phyloP scores from a whole-genome alignment of 2,329 filamentous ascomycete genomes.

The Xylaria sp. region DNA sequence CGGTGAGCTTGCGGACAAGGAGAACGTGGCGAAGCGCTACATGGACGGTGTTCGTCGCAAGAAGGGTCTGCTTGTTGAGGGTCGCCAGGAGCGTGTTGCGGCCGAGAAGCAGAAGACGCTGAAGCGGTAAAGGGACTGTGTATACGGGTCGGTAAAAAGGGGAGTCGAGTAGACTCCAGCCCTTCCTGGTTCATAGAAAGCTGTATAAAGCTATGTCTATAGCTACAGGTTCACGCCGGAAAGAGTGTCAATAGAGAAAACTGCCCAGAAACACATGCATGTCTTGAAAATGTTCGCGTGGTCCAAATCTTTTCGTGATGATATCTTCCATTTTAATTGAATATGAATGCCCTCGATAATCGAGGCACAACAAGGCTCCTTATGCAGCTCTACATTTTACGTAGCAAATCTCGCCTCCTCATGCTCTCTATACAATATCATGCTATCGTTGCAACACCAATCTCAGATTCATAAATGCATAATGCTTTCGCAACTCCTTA shows the following conservation, averaged over 20 bases:
- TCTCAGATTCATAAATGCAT: neutral
- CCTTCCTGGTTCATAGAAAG: too few species aligned
- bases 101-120: constrained; percentile 84
- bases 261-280: neutral
- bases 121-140: constrained; percentile 44
- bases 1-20: constrained; percentile 84
- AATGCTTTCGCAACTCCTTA: neutral
- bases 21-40: constrained; percentile 95
- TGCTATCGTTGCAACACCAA: neutral
- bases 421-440: neutral
- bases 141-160: neutral
- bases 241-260: neutral
- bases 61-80: constrained; percentile 84
- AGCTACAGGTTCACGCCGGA: neutral
- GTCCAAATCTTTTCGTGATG: neutral
- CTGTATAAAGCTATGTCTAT: neutral
- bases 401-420: neutral
- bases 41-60: constrained; percentile 81
- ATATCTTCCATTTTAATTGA: neutral
- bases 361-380: too few species aligned
- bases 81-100: constrained; percentile 69
- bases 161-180: neutral
- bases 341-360: neutral
- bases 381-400: neutral
- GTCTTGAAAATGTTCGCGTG: too few species aligned